These are phyloP conservation scores for Suhomyces sp. DNA, from an alignment of 805 yeast genomes.

Conservation along the genomic window DNA sequence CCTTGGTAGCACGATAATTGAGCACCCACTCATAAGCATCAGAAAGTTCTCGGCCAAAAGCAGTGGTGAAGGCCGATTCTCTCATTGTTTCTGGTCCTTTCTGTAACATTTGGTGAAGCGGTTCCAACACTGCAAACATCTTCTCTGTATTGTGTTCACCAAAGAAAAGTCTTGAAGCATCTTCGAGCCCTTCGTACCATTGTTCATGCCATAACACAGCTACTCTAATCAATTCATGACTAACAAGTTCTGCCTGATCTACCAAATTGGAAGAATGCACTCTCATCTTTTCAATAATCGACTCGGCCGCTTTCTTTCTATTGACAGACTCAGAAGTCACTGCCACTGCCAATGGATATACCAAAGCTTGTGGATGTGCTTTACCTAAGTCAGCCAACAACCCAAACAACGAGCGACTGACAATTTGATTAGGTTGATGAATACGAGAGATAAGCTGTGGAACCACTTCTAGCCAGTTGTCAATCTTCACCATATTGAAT, in stretches of 20 bases:
- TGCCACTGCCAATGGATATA: slow-evolving; percentile 93
- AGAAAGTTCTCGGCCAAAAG: slow-evolving; percentile 87
- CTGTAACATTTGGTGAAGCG: slow-evolving; percentile 79
- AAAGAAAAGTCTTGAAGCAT: slow-evolving; percentile 89
- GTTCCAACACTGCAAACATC: slow-evolving; percentile 89
- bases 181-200: slow-evolving; percentile 97
- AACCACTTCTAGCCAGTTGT: slow-evolving; percentile 91
- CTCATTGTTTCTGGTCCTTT: slow-evolving; percentile 89
- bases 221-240: slow-evolving; percentile 87
- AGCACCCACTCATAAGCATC: slow-evolving; percentile 94
- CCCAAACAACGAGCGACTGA: slow-evolving; percentile 75
- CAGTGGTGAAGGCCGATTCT: slow-evolving; percentile 87
- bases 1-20: slow-evolving; percentile 80
- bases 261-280: slow-evolving; percentile 81
- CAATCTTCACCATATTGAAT: slow-evolving; percentile 80
- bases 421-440: slow-evolving; percentile 88
- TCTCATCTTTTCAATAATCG: slow-evolving; percentile 89
- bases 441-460: slow-evolving; percentile 96
- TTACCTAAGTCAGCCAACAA: slow-evolving; percentile 84
- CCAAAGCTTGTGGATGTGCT: slow-evolving; percentile 95
- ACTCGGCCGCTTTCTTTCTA: slow-evolving; percentile 86
- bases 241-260: slow-evolving; percentile 91
- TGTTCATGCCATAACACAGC: slow-evolving; percentile 97
- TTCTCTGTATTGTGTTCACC: slow-evolving; percentile 93
- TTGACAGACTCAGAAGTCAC: slow-evolving; percentile 88